A percentile compares a stretch with the other conserved stretches of the same genome.
These are phyloP conservation scores for Tanacetum coccineum DNA, from an alignment of 129 eudicot species.

Conservation along the genomic window DNA sequence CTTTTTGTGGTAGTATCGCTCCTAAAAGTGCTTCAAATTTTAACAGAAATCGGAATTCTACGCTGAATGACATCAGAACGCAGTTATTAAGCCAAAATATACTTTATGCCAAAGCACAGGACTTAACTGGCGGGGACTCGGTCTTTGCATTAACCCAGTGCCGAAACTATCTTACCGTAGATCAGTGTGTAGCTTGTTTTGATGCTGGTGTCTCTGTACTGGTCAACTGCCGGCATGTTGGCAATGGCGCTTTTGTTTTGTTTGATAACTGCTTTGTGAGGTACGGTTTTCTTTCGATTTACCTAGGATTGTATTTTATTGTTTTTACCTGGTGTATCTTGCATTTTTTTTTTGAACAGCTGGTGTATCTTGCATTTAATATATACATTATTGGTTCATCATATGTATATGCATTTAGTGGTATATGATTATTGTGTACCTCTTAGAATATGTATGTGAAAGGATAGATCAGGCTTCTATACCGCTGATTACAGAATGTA, in stretches of 20 bases:
- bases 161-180: slow-evolving; percentile 47
- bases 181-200: slow-evolving; percentile 54
- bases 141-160: slow-evolving; percentile 57
- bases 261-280: slow-evolving; percentile 65
- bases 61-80: slow-evolving; percentile 42
- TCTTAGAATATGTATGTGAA: too few relatives aligned
- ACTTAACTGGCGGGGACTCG: slow-evolving; percentile 42
- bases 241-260: slow-evolving; percentile 55
- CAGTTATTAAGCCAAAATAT: slow-evolving; percentile 25
- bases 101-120: slow-evolving; percentile 45
- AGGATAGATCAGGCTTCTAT: too few relatives aligned
- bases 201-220: slow-evolving; percentile 46
- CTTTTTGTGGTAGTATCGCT: slow-evolving; percentile 20
- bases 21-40: slow-evolving; percentile 18
- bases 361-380: too few relatives aligned
- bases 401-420: too few relatives aligned
- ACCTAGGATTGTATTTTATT: not conserved
- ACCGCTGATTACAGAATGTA: too few relatives aligned
- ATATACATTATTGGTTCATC: not conserved
- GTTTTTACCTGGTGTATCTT: not conserved
- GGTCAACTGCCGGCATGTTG: slow-evolving; percentile 45
- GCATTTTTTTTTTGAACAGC: too few relatives aligned
- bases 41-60: slow-evolving; percentile 39
- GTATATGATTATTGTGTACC: too few relatives aligned
- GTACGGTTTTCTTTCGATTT: slow-evolving; percentile 17